Evolutionary conservation across 2,329 filamentous ascomycete species (phyloP), one percentile per base, ranked within the genome.

Genomic region (Penicillium rolfsii): DNA sequence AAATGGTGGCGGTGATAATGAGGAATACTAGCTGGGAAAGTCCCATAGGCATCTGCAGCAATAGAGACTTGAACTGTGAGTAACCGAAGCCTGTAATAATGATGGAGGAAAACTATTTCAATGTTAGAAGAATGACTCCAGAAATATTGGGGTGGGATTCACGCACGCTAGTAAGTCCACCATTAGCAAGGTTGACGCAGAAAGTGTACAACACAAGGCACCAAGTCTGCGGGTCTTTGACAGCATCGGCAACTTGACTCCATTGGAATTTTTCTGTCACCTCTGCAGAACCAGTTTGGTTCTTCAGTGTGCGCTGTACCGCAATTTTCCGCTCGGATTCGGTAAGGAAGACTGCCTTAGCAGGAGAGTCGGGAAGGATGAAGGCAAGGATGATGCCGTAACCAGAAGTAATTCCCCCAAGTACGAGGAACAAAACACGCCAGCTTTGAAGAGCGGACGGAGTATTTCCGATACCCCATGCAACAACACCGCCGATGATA

Each of bases 391-490:
- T 19, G 11, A 59, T 22, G 9, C 35, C 52, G 16, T 54, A 59
- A 12, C 36, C 33, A 26, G 45, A 55, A 26, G 57, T 55, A 1
- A 55, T 46, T n/a, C 35, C 52, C 6, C 57, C 57, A 5, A 59
- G 30, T 2, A 43, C 49, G 11, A 59, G 26, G 9, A 55, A 59
- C 12, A 55, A 35, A 3, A 50, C 22, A n/a, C 49, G 45, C 52
- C 52, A 59, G 40, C 41, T 55, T 28, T 45, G 38, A 2, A 54
- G 14, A 1, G 14, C 22, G 7, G 11, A 59, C 7, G 16, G 7
- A 28, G 43, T 72, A 73, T 22, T 77, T n/a, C 52, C 57, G 6
- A 63, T 48, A 19, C 52, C 64, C 48, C 58, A 67, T 2, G 58
- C 62, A 50, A 66, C 35, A 2, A 68, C 30, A 19, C 55, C 55